Percentiles rank a stretch among this genome's conserved stretches.
Evolutionary conservation across 768 basidiomycete genomes (phyloP).

Genomic region (Trametes maxima): DNA sequence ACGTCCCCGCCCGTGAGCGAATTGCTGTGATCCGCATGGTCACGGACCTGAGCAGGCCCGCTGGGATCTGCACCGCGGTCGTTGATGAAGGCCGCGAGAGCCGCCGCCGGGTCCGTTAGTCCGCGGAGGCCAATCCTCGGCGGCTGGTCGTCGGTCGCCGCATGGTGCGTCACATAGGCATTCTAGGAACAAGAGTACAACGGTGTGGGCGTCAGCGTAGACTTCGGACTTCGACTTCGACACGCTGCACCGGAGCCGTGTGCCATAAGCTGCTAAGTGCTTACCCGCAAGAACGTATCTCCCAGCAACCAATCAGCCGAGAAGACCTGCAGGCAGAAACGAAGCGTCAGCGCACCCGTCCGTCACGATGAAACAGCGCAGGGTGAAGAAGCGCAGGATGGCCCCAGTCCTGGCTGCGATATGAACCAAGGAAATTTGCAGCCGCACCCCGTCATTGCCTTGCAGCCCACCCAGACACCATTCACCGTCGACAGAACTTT

Average conservation of each 20-base stretch:
- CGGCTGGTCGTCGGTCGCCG: conserved; percentile 39
- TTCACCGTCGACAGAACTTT: conserved; percentile 40
- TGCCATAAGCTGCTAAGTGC: conserved; percentile 28
- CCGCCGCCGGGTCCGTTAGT: conserved; percentile 42
- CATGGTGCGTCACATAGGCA: conserved; percentile 54
- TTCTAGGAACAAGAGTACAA: conserved; percentile 41
- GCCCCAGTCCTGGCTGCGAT: not conserved
- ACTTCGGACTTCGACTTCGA: not conserved
- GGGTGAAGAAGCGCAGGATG: not conserved
- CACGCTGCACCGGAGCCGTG: conserved; percentile 7
- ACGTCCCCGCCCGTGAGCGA: conserved; percentile 27
- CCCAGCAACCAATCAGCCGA: conserved; percentile 65
- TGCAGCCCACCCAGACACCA: conserved; percentile 65
- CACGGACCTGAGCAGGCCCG: conserved; percentile 24
- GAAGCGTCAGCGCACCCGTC: conserved; percentile 11
- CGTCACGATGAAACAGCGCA: conserved; percentile 8
- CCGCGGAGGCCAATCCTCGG: conserved; percentile 50
- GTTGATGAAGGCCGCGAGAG: conserved; percentile 43
- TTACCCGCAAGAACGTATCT: conserved; percentile 57
- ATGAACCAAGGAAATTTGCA: not conserved
- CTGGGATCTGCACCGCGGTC: conserved; percentile 47
- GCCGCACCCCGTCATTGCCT: conserved; percentile 49
- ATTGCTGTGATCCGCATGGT: conserved; percentile 12
- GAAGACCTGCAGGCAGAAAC: conserved; percentile 39
- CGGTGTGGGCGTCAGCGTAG: conserved; percentile 17